Evolutionary conservation across 371 early-diverging fungal genomes (phyloP).

Genomic region (Rhizopus sp.): DNA sequence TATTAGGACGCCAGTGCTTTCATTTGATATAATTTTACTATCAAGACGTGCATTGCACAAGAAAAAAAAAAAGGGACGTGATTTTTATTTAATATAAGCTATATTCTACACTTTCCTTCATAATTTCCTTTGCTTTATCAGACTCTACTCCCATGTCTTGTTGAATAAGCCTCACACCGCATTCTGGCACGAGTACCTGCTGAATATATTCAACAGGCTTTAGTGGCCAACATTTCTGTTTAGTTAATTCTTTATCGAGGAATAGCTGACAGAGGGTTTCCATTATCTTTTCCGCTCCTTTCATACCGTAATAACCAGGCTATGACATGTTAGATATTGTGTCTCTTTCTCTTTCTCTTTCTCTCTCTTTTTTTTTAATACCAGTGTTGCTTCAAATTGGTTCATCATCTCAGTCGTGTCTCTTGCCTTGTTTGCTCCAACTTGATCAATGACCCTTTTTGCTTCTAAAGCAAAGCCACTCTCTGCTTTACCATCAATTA

Average conservation of each 20-base stretch:
- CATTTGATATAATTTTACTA: too few relatives aligned
- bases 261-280: constrained; percentile 40
- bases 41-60: too few relatives aligned
- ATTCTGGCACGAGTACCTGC: constrained; percentile 64
- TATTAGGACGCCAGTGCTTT: too few relatives aligned
- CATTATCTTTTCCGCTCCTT: constrained; percentile 47
- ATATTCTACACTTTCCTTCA: constrained; percentile 56
- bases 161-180: constrained; percentile 53
- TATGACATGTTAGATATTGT: constrained; percentile 12
- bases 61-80: too few relatives aligned
- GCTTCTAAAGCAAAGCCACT: constrained; percentile 37
- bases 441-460: constrained; percentile 23
- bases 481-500: constrained; percentile 24
- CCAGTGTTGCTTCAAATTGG: constrained; percentile 36
- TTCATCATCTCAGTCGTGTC: constrained; percentile 32
- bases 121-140: constrained; percentile 44
- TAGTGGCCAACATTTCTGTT: constrained; percentile 43
- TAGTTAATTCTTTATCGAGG: constrained; percentile 38
- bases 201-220: constrained; percentile 61
- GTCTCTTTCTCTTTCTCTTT: neutral
- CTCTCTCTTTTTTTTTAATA: constrained; percentile 14
- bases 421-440: constrained; percentile 46
- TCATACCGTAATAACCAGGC: constrained; percentile 70
- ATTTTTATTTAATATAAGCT: constrained; percentile 27
- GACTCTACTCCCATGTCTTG: constrained; percentile 38